Evolutionary conservation across 345 rosid genomes (phyloP), one percentile per base, ranked within the genome.

Genomic region (Aethionema arabicum): DNA sequence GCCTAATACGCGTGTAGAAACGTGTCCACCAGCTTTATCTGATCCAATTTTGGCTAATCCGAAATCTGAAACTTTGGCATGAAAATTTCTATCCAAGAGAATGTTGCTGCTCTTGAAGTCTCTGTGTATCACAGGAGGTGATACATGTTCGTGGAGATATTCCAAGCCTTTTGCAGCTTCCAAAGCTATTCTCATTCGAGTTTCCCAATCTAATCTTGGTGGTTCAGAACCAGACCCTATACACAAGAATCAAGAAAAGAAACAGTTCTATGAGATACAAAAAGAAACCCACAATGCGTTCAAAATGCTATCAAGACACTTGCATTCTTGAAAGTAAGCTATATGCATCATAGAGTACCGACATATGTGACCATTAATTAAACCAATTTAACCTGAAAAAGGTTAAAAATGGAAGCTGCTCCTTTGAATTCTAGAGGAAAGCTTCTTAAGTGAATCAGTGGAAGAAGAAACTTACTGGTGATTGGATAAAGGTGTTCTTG

Each of bases 131-230:
- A 88, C 88, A 0, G 85, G 88, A 16, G 90, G 91, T 27, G 79
- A 72, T 69, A 81, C 77, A 37, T 80, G 82, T 68, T 89, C 96
- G 44, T 86, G 96, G 43, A 89, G 95, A 78, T 86, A 89, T 40
- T 83, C 88, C 75, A 89, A 70, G 29, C 96, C 96, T 61, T 82
- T 89, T 4, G 96, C 95, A 58, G 91, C 85, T 67, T 83, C 97
- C 29, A 86, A 74, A 59, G 91, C 93, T 76, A 86, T 85, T 73
- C 81, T 82, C 76, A 83, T 67, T 50, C 95, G 81, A 14, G 83
- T 82, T 77, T 79, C 82, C 95, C 97, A 90, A 54, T 82, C 84
- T 64, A 90, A 75, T 56, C 72, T 76, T 15, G 30, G 48, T 61
- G 74, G 65, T 32, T 65, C 60, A 54, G 82, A 70, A 75, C 68